Percentiles rank a stretch among this genome's conserved stretches.
phyloP scores from a whole-genome alignment of 805 yeast genomes.

The Starmerella floris region DNA sequence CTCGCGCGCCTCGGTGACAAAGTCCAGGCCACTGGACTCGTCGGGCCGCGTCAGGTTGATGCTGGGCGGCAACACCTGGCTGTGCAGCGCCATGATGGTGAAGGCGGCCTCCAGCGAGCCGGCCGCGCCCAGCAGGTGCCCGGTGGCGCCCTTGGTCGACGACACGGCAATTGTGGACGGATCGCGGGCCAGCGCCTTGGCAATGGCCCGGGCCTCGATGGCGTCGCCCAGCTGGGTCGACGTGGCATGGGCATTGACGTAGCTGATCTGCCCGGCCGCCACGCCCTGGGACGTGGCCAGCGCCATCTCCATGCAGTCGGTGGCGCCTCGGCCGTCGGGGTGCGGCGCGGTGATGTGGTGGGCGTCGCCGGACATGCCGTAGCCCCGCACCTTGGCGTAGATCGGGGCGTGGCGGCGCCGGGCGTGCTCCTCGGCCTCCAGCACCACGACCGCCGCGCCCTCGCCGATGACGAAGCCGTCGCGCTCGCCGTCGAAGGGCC shows the following conservation, averaged over 20 bases:
- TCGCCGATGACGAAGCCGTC: constrained; percentile 88
- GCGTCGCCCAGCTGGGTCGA: constrained; percentile 80
- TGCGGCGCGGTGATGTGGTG: constrained; percentile 86
- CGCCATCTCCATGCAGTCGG: constrained; percentile 69
- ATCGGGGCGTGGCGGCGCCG: constrained; percentile 46
- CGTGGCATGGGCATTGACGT: constrained; percentile 94
- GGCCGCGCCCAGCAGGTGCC: constrained; percentile 91
- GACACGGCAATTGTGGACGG: constrained; percentile 29
- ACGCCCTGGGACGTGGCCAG: constrained; percentile 36
- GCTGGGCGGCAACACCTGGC: constrained; percentile 62
- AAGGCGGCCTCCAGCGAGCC: constrained; percentile 87
- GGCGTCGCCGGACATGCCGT: constrained; percentile 87
- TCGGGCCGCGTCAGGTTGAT: constrained; percentile 44
- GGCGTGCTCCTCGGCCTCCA: constrained; percentile 74
- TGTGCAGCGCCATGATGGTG: constrained; percentile 50
- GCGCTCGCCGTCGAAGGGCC: constrained; percentile 74
- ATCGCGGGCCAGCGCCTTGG: constrained; percentile 29
- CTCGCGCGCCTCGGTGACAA: constrained; percentile 38
- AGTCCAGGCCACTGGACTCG: constrained; percentile 35
- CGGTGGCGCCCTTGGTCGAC: constrained; percentile 86
- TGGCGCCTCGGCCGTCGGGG: constrained; percentile 73
- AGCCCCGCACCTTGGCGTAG: constrained; percentile 72
- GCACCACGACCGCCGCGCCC: constrained; percentile 70
- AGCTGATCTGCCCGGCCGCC: constrained; percentile 42
- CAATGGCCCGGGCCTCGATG: constrained; percentile 72